phyloP scores from a whole-genome alignment of 1,139 yeast species.

The Saccharomyces hybrid region DNA sequence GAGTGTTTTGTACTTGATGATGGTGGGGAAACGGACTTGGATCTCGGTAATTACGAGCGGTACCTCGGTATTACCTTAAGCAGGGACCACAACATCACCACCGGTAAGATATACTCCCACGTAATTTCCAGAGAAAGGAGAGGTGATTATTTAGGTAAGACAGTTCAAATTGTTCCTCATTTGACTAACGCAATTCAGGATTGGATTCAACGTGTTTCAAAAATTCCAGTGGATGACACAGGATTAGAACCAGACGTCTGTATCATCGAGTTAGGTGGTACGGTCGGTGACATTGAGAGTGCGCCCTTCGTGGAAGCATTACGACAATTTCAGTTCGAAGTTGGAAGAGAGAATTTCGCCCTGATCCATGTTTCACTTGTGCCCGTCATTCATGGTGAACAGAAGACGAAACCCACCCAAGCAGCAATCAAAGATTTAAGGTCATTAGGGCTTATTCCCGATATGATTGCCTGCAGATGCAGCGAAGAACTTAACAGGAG shows the following conservation, averaged over 20 bases:
- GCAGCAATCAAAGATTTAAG: constrained; percentile 97
- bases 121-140: constrained; percentile 92
- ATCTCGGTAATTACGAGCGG: constrained; percentile 95
- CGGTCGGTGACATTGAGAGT: constrained; percentile 97
- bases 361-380: constrained; percentile 93
- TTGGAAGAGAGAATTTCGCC: constrained; percentile 88
- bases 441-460: constrained; percentile 92
- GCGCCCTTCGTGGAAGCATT: constrained; percentile 98
- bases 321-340: constrained; percentile 97
- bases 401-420: constrained; percentile 98
- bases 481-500: constrained; percentile 43
- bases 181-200: constrained; percentile 95
- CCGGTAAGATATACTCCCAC: constrained; percentile 92
- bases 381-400: constrained; percentile 97
- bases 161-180: constrained; percentile 98
- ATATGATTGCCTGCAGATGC: constrained; percentile 97
- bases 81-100: constrained; percentile 90
- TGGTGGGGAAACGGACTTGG: constrained; percentile 98
- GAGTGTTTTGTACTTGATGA: constrained; percentile 96
- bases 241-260: constrained; percentile 89
- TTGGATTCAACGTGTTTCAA: constrained; percentile 93
- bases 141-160: constrained; percentile 96
- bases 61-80: constrained; percentile 90
- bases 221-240: constrained; percentile 84
- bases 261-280: constrained; percentile 96